Evolutionary conservation across 805 yeast species (phyloP).

Genomic region (Pachysolen tannophilus): DNA sequence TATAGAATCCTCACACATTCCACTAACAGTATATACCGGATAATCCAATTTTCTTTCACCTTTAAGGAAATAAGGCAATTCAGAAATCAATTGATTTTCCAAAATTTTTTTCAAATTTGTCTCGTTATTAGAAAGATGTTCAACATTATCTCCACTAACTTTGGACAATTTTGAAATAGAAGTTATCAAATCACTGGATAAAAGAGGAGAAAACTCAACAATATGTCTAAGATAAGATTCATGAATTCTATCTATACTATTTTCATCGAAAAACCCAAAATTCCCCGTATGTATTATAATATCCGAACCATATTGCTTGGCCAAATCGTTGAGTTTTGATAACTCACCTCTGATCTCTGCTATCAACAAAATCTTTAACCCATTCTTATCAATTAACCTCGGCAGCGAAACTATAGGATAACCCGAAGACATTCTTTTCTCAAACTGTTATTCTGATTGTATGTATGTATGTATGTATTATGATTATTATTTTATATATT

Average conservation of each 20-base stretch:
- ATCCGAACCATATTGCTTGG: conserved; percentile 36
- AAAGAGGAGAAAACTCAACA: conserved; percentile 56
- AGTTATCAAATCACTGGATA: conserved; percentile 39
- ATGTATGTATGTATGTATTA: no score
- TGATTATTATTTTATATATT: neutral
- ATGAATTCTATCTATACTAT: conserved; percentile 44
- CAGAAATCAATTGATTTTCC: conserved; percentile 35
- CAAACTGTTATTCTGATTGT: no score
- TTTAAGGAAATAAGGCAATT: conserved; percentile 37
- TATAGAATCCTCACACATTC: conserved; percentile 66
- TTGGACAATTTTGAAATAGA: conserved; percentile 45
- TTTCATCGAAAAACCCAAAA: conserved; percentile 66
- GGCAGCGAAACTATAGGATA: no score
- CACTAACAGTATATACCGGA: conserved; percentile 75
- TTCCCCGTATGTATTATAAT: conserved; percentile 66
- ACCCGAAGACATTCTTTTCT: no score
- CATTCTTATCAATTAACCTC: conserved; percentile 18
- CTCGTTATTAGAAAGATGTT: conserved; percentile 28
- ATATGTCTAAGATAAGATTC: conserved; percentile 56
- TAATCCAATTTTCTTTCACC: conserved; percentile 35
- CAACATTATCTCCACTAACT: conserved; percentile 32
- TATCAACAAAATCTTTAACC: conserved; percentile 34
- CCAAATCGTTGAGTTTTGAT: conserved; percentile 40
- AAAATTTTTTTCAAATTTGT: conserved; percentile 27
- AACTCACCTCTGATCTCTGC: conserved; percentile 54